These are phyloP conservation scores for Nadsonia commutata DNA, from an alignment of 1,139 yeast species.

Conservation along the genomic window DNA sequence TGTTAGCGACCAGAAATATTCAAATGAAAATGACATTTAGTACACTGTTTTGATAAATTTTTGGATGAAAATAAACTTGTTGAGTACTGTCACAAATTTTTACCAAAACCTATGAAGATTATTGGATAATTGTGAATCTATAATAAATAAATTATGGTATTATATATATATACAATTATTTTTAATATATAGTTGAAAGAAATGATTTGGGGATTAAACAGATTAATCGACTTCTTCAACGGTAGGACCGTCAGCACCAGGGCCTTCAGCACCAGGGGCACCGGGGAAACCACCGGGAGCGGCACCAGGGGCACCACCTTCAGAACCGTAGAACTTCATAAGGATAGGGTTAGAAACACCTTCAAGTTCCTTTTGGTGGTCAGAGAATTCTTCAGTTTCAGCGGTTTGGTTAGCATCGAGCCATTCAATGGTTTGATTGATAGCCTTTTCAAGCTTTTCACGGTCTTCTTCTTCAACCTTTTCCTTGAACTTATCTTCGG, in stretches of 20 bases:
- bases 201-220: background rate
- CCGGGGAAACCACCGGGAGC: slow-evolving; percentile 54
- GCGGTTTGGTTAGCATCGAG: slow-evolving; percentile 81
- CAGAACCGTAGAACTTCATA: slow-evolving; percentile 65
- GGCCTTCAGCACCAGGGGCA: slow-evolving; percentile 42
- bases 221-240: slow-evolving; percentile 84
- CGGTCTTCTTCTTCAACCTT: slow-evolving; percentile 69
- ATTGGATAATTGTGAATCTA: too few species aligned
- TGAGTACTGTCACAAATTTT: too few species aligned
- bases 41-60: too few species aligned
- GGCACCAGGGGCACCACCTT: slow-evolving; percentile 41
- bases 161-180: background rate
- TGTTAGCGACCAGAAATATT: too few species aligned
- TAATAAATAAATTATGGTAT: too few species aligned
- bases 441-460: slow-evolving; percentile 65
- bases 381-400: slow-evolving; percentile 72
- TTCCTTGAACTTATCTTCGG: slow-evolving; percentile 58
- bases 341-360: slow-evolving; percentile 87
- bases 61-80: too few species aligned
- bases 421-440: slow-evolving; percentile 78
- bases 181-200: too few species aligned
- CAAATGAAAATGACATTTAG: too few species aligned
- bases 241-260: slow-evolving; percentile 53
- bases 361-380: slow-evolving; percentile 89
- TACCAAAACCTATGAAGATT: too few species aligned